phyloP scores from a whole-genome alignment of 2,329 filamentous ascomycete species.

The Corynespora cassiicola region DNA sequence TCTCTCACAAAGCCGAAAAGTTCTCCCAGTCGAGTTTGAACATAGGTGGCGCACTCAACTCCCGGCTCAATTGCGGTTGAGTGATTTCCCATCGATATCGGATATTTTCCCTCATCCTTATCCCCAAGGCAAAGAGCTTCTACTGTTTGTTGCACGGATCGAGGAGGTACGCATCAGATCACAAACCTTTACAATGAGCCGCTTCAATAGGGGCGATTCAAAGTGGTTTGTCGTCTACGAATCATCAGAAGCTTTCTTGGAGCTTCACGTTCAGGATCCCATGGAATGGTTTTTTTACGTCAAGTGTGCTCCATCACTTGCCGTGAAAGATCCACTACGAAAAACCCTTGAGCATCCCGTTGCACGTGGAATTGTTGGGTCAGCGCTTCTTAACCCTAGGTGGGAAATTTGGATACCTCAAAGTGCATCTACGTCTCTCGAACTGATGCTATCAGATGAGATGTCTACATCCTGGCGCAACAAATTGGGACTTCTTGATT shows the following conservation, averaged over 20 bases:
- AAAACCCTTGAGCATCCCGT: slow-evolving; percentile 45
- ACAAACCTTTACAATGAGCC: slow-evolving; percentile 18
- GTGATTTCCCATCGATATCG: slow-evolving; percentile 21
- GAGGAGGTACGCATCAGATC: slow-evolving; percentile 12
- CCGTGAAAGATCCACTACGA: slow-evolving; percentile 48
- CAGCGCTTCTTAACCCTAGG: slow-evolving; percentile 17
- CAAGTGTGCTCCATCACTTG: slow-evolving; percentile 46
- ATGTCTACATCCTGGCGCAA: slow-evolving; percentile 45
- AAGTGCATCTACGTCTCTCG: slow-evolving; percentile 13
- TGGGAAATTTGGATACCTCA: slow-evolving; percentile 34
- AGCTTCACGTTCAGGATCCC: slow-evolving; percentile 46
- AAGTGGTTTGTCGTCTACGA: slow-evolving; percentile 53
- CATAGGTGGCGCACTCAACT: slow-evolving; percentile 42
- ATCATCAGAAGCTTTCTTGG: slow-evolving; percentile 46
- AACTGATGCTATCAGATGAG: slow-evolving; percentile 23
- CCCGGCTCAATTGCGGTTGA: slow-evolving; percentile 26
- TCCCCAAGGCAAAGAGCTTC: no score
- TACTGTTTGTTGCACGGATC: slow-evolving; percentile 10
- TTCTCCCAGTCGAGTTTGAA: slow-evolving; percentile 53
- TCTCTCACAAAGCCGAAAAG: slow-evolving; percentile 31
- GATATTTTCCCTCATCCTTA: no score
- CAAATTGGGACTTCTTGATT: slow-evolving; percentile 44
- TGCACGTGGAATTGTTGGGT: slow-evolving; percentile 19
- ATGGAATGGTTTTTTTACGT: slow-evolving; percentile 56
- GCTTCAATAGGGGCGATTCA: slow-evolving; percentile 31